phyloP scores from a whole-genome alignment of 192 early-diverging fungal genomes.

The Piromyces sp. region DNA sequence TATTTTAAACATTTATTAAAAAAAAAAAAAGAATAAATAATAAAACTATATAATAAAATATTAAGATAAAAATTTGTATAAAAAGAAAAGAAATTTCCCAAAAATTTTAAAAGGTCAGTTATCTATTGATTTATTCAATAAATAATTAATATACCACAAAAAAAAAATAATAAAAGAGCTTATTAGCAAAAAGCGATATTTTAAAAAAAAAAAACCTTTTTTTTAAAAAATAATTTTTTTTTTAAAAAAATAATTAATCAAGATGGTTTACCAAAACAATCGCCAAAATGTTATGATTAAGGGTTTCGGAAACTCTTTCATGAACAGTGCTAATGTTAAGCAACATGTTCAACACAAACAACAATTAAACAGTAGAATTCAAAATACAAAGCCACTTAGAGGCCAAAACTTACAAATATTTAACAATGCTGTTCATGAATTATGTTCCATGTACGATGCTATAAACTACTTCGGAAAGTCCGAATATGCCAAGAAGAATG shows the following conservation, averaged over 20 bases:
- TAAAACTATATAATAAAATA: too few species aligned
- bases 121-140: background rate
- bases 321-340: background rate
- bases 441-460: background rate
- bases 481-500: background rate
- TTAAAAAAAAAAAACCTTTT: background rate
- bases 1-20: too few species aligned
- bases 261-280: background rate
- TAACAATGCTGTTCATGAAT: background rate
- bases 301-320: background rate
- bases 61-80: background rate
- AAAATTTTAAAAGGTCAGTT: background rate
- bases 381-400: background rate
- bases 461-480: background rate
- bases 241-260: background rate
- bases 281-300: background rate
- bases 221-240: background rate
- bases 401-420: background rate
- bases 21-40: too few species aligned
- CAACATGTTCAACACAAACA: background rate
- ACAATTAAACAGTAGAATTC: background rate
- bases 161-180: background rate
- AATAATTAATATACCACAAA: background rate
- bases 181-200: background rate
- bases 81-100: background rate